These are phyloP conservation scores for Sistotremastrum suecicum DNA, from an alignment of 768 basidiomycete species.

Conservation along the genomic window DNA sequence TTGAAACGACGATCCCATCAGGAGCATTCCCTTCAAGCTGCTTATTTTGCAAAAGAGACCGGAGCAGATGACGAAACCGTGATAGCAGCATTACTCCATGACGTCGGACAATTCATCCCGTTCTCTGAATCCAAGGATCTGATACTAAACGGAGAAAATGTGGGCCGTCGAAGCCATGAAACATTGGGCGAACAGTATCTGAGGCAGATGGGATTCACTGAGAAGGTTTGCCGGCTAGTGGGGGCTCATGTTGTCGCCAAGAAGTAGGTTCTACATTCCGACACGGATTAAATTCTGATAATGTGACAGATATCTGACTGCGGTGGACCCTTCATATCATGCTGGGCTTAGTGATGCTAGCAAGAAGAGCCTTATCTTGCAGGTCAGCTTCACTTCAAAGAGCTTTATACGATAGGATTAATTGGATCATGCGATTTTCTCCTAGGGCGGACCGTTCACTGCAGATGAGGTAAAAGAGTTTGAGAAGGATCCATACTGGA, in stretches of 20 bases:
- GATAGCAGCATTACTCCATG: conserved; percentile 6
- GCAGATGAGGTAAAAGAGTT: conserved; percentile 4
- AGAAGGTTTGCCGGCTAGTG: conserved; percentile 5
- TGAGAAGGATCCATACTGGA: conserved; percentile 4
- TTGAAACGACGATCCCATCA: neutral
- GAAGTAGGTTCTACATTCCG: neutral
- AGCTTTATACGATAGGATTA: too few relatives aligned
- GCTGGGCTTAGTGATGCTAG: conserved; percentile 1
- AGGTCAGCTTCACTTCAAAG: too few relatives aligned
- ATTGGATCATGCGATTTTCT: too few relatives aligned
- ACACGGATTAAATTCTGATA: neutral
- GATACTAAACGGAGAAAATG: conserved; percentile 1
- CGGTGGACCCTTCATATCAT: conserved; percentile 1
- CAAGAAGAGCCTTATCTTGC: conserved; percentile 1
- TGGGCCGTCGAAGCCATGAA: conserved; percentile 6
- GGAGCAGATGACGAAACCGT: conserved; percentile 6
- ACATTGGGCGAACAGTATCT: conserved; percentile 4
- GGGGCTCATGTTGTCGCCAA: conserved; percentile 6
- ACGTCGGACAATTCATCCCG: conserved; percentile 7
- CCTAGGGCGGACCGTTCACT: conserved; percentile 6
- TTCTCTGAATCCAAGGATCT: conserved; percentile 1
- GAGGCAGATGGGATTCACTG: conserved; percentile 3
- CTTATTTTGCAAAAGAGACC: conserved; percentile 1
- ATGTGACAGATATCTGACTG: conserved; percentile 1
- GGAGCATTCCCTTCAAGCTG: conserved; percentile 8